phyloP scores from a whole-genome alignment of 2,329 filamentous ascomycete species.

The Colletotrichum somersetense region DNA sequence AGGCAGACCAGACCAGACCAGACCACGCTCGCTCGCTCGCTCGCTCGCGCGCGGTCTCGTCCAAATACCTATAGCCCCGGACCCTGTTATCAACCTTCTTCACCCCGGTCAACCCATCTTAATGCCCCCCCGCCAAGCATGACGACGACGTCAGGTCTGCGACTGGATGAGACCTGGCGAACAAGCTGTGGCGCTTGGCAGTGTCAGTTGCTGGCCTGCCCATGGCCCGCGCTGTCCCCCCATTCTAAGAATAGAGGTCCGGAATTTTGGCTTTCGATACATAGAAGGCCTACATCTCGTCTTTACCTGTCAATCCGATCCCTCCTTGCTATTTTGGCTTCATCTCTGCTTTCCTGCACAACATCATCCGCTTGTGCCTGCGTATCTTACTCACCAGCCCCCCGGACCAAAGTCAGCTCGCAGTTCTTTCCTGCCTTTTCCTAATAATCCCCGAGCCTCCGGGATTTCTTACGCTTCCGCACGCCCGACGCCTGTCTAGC shows the following conservation, averaged over 20 bases:
- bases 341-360: slow-evolving; percentile 1
- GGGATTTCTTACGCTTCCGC: slow-evolving; percentile 9
- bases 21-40: not conserved
- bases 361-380: not conserved
- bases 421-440: not conserved
- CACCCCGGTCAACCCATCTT: slow-evolving; percentile 7
- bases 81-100: slow-evolving; percentile 24
- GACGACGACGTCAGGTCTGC: slow-evolving; percentile 38
- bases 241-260: slow-evolving; percentile 33
- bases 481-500: not conserved
- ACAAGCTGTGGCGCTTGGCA: slow-evolving; percentile 41
- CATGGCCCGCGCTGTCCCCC: slow-evolving; percentile 35
- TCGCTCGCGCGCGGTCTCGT: slow-evolving; percentile 17
- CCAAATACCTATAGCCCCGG: slow-evolving; percentile 25
- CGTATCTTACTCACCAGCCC: slow-evolving; percentile 28
- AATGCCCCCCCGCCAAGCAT: slow-evolving; percentile 27
- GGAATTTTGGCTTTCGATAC: slow-evolving; percentile 36
- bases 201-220: slow-evolving; percentile 37
- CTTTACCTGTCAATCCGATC: not conserved
- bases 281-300: slow-evolving; percentile 33
- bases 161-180: slow-evolving; percentile 38
- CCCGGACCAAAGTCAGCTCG: not conserved
- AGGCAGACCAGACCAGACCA: not conserved
- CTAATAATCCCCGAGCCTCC: slow-evolving; percentile 12
- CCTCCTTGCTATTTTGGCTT: slow-evolving; percentile 16